Conservation (phyloP, 768 basidiomycete species). For the Boletus sp. region DNA sequence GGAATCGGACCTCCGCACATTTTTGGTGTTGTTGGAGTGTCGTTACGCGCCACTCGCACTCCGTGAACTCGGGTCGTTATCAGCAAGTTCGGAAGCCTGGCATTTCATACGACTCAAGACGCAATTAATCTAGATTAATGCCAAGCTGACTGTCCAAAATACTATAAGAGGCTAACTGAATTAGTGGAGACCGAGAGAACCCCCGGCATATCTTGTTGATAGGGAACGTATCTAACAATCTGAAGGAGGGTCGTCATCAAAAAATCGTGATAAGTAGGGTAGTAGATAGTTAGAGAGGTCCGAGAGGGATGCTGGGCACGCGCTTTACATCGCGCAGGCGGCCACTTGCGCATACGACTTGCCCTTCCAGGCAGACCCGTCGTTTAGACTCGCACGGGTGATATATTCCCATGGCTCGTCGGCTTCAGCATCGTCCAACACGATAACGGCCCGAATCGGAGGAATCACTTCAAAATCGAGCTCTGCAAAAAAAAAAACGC, state of each 20-base stretch:
- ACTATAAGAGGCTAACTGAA: constrained; percentile 10
- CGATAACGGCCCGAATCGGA: constrained; percentile 31
- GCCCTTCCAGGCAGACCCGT: constrained; percentile 29
- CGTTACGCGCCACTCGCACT: neutral
- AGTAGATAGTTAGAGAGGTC: neutral
- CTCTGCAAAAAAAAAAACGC: constrained; percentile 5
- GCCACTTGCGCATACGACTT: constrained; percentile 33
- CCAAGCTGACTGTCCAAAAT: constrained; percentile 5
- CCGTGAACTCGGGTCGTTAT: neutral
- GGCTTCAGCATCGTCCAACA: constrained; percentile 27
- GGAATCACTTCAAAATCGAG: constrained; percentile 31
- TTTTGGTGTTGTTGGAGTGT: neutral
- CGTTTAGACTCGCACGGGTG: constrained; percentile 25
- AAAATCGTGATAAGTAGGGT: constrained; percentile 4
- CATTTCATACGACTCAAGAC: neutral
- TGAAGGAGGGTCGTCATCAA: constrained; percentile 20
- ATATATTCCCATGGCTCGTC: constrained; percentile 34
- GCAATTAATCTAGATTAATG: constrained; percentile 9
- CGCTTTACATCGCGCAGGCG: constrained; percentile 19
- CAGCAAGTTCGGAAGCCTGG: neutral
- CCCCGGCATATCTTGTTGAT: constrained; percentile 1
- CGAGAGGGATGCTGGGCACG: neutral
- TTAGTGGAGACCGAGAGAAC: constrained; percentile 8
- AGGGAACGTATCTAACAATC: constrained; percentile 10
- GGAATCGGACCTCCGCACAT: neutral